These are phyloP conservation scores for Acorus calamus DNA, from an alignment of 106 monocot species.

Conservation along the genomic window DNA sequence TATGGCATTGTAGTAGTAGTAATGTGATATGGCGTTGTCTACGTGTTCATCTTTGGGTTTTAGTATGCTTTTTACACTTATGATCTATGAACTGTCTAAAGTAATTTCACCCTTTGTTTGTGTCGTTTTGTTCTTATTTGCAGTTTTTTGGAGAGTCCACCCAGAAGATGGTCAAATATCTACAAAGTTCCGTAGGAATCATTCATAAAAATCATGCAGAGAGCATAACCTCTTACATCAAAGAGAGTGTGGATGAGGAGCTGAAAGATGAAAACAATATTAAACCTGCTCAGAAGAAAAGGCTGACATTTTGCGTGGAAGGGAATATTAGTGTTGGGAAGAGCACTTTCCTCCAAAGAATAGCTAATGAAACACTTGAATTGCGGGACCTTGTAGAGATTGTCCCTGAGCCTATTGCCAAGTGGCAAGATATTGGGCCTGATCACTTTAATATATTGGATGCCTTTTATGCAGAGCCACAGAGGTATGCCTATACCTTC, in stretches of 20 bases:
- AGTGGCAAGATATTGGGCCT: constrained; percentile 96
- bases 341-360: constrained; percentile 88
- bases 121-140: constrained; percentile 1
- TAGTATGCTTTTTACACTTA: too few species aligned
- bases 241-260: constrained; percentile 87
- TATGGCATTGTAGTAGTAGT: too few species aligned
- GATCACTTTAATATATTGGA: constrained; percentile 99
- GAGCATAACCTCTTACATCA: constrained; percentile 95
- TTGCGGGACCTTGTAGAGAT: constrained; percentile 93
- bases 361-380: constrained; percentile 94
- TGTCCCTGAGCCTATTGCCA: constrained; percentile 83
- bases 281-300: constrained; percentile 59
- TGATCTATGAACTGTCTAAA: too few species aligned
- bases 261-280: constrained; percentile 35
- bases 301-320: constrained; percentile 96
- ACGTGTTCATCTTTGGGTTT: too few species aligned
- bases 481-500: constrained; percentile 98
- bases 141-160: constrained; percentile 72
- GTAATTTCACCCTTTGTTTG: neutral
- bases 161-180: constrained; percentile 79
- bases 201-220: constrained; percentile 94
- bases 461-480: constrained; percentile 90
- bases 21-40: too few species aligned
- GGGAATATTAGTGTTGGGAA: constrained; percentile 99
- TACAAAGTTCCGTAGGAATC: constrained; percentile 72